Evolutionary conservation across 2,329 filamentous ascomycete genomes (phyloP), one percentile per base, ranked within the genome.

Genomic region (Emmonsiellopsis sp.): DNA sequence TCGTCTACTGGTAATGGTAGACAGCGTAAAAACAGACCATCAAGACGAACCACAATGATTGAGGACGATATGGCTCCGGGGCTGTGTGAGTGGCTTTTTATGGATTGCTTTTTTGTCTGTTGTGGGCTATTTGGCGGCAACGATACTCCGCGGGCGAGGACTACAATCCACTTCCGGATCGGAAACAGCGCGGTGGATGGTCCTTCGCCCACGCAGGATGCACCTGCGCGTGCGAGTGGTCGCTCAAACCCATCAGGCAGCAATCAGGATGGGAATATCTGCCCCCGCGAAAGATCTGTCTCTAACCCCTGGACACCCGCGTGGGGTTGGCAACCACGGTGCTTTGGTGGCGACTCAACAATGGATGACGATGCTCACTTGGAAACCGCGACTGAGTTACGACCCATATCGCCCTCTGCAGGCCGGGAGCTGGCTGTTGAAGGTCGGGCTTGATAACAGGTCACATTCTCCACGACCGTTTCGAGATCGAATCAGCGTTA

Each of bases 241-340:
- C 14, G 45, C 5, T 13, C 43, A 32, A n/a, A 33, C 10, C 27
- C 43, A 32, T n/a, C 21, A 45, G 8, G 14, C 27, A 11, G 7
- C 33, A 31, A 13, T 7, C 27, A 32, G 9, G 27, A 45, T 27
- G 6, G 9, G 17, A 17, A 17, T n/a, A 8, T 32, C 10, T 9
- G 44, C 8, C n/a, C 6, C 34, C 44, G 46, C 5, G 46, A 49
- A 39, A 40, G 17, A 3, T 49, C 34, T 7, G 11, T 36, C 27
- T 46, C 51, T 14, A 49, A 11, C 32, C 55, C 53, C 3, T 57
- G 55, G 55, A 55, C 31, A 13, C 53, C 53, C 14, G 53, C 55
- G 13, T 57, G 55, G 55, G 55, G 53, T 13, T 57, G 48, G 40
- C 55, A 50, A 32, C 53, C 53, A 2, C 37, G 39, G 40, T 46